Percentiles rank a stretch among this genome's conserved stretches.
These are phyloP conservation scores for Epithele typhae DNA, from an alignment of 768 basidiomycete genomes.

Conservation along the genomic window DNA sequence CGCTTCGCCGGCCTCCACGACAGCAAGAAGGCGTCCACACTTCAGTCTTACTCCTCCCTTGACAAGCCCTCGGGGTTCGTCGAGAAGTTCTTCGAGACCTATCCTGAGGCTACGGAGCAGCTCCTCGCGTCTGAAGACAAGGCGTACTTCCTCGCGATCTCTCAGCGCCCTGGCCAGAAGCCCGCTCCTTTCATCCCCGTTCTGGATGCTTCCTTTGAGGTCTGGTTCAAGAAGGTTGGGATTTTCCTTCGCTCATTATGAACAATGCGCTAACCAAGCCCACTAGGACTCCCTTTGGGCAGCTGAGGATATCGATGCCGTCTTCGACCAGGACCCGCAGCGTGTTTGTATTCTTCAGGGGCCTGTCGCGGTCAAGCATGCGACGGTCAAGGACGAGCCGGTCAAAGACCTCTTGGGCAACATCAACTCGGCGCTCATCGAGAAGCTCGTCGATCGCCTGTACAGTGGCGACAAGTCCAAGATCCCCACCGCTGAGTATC, in stretches of 20 bases:
- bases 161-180: slow-evolving; percentile 96
- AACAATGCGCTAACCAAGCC: slow-evolving; percentile 10
- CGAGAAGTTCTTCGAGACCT: slow-evolving; percentile 77
- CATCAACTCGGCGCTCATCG: slow-evolving; percentile 73
- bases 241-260: neutral
- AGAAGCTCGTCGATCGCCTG: slow-evolving; percentile 71
- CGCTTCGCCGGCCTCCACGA: slow-evolving; percentile 88
- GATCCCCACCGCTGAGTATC: slow-evolving; percentile 83
- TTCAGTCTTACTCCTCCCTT: slow-evolving; percentile 79
- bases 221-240: slow-evolving; percentile 98
- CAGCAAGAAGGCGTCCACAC: slow-evolving; percentile 73
- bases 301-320: slow-evolving; percentile 96
- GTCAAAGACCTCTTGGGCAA: slow-evolving; percentile 89
- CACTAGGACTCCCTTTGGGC: slow-evolving; percentile 93
- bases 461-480: slow-evolving; percentile 73
- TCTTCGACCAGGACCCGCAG: slow-evolving; percentile 98
- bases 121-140: slow-evolving; percentile 91
- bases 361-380: slow-evolving; percentile 89
- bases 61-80: slow-evolving; percentile 80
- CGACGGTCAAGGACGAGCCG: slow-evolving; percentile 86
- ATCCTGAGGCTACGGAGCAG: slow-evolving; percentile 78
- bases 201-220: slow-evolving; percentile 87
- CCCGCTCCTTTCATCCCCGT: slow-evolving; percentile 98
- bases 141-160: slow-evolving; percentile 93
- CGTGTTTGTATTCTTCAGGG: slow-evolving; percentile 97